These are phyloP conservation scores for Cyanidiococcus yangmingshanensis DNA, from an alignment of 23 red algal genomes.

Conservation along the genomic window DNA sequence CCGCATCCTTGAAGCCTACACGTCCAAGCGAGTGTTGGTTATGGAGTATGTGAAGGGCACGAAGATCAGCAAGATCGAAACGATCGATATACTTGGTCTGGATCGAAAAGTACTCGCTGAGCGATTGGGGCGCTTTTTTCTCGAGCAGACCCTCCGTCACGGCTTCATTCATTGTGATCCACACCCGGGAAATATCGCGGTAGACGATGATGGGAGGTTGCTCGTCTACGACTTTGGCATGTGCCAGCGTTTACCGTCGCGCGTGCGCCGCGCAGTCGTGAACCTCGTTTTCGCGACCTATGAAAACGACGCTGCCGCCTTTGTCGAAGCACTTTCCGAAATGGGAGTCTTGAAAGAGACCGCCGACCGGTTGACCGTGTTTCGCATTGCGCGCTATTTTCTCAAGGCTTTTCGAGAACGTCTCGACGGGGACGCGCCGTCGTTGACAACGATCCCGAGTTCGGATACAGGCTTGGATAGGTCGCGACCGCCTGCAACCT, in stretches of 20 bases:
- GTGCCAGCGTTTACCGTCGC: constrained; percentile 41
- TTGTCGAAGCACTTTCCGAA: constrained; percentile 50
- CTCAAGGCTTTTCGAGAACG: constrained; percentile 37
- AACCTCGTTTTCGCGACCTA: constrained; percentile 70
- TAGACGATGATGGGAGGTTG: constrained; percentile 55
- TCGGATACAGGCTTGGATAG: background rate
- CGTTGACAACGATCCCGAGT: background rate
- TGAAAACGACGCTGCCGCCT: constrained; percentile 42
- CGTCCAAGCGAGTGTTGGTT: constrained; percentile 55
- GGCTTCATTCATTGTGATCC: constrained; percentile 93
- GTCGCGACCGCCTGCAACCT: background rate
- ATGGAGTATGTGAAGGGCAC: constrained; percentile 94
- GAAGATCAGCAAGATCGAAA: constrained; percentile 68
- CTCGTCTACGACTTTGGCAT: constrained; percentile 96
- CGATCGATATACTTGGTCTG: constrained; percentile 44
- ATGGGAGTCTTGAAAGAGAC: constrained; percentile 58
- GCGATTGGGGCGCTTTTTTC: constrained; percentile 58
- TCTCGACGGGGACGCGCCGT: constrained; percentile 28
- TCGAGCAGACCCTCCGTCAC: constrained; percentile 76
- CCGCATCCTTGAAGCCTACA: constrained; percentile 46
- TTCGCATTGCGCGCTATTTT: constrained; percentile 72
- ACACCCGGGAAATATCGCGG: constrained; percentile 75
- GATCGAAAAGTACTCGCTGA: constrained; percentile 51
- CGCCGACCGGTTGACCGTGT: constrained; percentile 63
- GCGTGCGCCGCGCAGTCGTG: constrained; percentile 50